Percentiles rank a stretch among this genome's conserved stretches.
Conservation (phyloP, 345 rosid genomes). For the Reutealis trisperma region DNA sequence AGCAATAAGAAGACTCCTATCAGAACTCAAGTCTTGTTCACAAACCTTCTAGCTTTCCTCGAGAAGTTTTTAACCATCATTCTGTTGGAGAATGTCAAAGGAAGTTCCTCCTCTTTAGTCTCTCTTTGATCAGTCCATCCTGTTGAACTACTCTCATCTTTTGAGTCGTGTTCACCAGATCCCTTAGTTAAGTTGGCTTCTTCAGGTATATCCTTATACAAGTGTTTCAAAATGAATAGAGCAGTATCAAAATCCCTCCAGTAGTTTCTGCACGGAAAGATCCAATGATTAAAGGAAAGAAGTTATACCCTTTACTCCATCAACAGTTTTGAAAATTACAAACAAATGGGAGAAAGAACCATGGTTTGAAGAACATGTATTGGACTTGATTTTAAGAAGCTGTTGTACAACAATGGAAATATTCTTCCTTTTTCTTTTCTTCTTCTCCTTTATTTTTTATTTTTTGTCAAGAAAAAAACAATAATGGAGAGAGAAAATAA, state of each 20-base stretch:
- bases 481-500: too few species aligned
- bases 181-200: conserved; percentile 42
- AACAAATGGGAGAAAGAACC: not conserved
- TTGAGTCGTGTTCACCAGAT: conserved; percentile 32
- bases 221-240: conserved; percentile 83
- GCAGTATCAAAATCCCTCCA: conserved; percentile 97
- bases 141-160: conserved; percentile 29
- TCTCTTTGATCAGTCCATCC: conserved; percentile 55
- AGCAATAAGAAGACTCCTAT: not conserved
- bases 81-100: conserved; percentile 71
- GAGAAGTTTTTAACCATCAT: conserved; percentile 53
- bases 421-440: too few species aligned
- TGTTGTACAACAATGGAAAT: too few species aligned
- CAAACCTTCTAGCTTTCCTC: conserved; percentile 51
- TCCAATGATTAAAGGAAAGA: conserved; percentile 10
- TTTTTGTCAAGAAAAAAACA: not conserved
- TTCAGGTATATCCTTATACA: conserved; percentile 72
- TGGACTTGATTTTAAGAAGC: too few species aligned
- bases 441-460: too few species aligned
- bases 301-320: not conserved
- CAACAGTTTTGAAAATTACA: not conserved
- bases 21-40: conserved; percentile 31
- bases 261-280: conserved; percentile 67
- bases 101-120: conserved; percentile 64
- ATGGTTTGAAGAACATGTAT: too few species aligned